phyloP scores from a whole-genome alignment of 148 eudicot genomes.

The Rhododendron henanense region DNA sequence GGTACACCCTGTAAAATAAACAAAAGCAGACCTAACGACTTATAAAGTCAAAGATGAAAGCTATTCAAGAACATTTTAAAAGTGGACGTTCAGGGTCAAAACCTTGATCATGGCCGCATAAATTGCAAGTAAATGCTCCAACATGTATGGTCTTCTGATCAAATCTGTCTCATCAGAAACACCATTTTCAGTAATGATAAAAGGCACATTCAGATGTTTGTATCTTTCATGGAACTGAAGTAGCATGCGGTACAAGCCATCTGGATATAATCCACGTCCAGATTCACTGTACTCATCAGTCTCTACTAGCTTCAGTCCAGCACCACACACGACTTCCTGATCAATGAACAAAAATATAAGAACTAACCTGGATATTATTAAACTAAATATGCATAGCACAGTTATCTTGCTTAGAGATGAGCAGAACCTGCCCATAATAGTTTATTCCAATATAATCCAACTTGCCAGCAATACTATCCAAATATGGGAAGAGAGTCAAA shows the following conservation, averaged over 20 bases:
- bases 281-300: constrained; percentile 96
- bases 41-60: not conserved
- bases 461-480: constrained; percentile 75
- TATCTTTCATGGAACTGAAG: constrained; percentile 94
- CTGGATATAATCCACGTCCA: constrained; percentile 95
- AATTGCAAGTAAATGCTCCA: constrained; percentile 89
- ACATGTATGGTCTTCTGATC: constrained; percentile 76
- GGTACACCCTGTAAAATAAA: constrained; percentile 68
- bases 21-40: not conserved
- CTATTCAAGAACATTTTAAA: constrained; percentile 1
- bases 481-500: constrained; percentile 58
- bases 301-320: constrained; percentile 82
- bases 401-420: not conserved
- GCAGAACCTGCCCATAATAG: constrained; percentile 86
- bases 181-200: constrained; percentile 87
- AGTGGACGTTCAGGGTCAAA: constrained; percentile 13
- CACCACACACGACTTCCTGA: constrained; percentile 81
- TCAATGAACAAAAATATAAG: constrained; percentile 5
- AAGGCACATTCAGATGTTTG: constrained; percentile 79
- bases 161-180: constrained; percentile 91
- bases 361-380: not conserved
- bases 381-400: not conserved
- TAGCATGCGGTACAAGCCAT: constrained; percentile 86
- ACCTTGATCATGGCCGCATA: constrained; percentile 93
- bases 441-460: constrained; percentile 89